These are phyloP conservation scores for Apiospora kogelbergensis DNA, from an alignment of 2,329 filamentous ascomycete species.

Conservation along the genomic window DNA sequence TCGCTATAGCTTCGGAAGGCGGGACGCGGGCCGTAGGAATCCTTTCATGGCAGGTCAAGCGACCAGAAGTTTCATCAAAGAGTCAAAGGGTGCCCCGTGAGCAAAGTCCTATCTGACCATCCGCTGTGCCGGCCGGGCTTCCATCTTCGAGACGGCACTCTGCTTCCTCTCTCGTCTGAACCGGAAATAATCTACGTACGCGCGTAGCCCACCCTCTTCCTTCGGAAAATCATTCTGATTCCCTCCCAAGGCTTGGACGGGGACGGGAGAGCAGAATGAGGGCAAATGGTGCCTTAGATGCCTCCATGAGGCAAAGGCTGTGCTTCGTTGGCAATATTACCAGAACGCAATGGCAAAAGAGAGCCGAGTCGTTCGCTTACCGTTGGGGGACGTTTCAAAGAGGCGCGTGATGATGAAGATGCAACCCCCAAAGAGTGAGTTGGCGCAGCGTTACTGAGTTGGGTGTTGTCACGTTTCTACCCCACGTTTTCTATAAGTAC, in stretches of 20 bases:
- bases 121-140: neutral
- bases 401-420: neutral
- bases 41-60: neutral
- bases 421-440: neutral
- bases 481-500: neutral
- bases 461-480: conserved; percentile 2
- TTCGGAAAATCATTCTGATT: neutral
- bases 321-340: neutral
- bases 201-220: neutral
- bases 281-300: neutral
- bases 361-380: neutral
- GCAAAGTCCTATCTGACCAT: conserved; percentile 1
- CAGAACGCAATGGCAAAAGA: neutral
- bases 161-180: neutral
- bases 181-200: neutral
- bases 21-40: neutral
- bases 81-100: neutral
- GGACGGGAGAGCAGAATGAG: neutral
- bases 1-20: neutral
- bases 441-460: neutral
- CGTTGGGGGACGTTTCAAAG: conserved; percentile 3
- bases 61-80: neutral
- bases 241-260: neutral
- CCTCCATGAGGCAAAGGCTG: neutral
- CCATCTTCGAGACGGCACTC: neutral